These are phyloP conservation scores for Mycena alexandri DNA, from an alignment of 768 basidiomycete genomes.

Conservation along the genomic window DNA sequence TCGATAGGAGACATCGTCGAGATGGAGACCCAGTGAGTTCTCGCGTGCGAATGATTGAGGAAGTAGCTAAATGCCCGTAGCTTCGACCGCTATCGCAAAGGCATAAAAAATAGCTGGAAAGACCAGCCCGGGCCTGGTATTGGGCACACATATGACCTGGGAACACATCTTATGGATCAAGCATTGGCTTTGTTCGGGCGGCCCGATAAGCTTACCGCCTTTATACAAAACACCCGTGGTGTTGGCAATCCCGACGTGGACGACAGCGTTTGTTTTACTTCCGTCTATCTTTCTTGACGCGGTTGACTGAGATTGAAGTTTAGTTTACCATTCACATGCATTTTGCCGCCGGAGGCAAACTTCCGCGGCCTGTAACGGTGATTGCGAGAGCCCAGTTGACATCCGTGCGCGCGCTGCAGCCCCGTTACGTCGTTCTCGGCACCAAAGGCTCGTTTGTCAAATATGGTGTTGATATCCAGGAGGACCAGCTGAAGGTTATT, in stretches of 20 bases:
- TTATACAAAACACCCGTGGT: conserved; percentile 78
- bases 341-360: conserved; percentile 55
- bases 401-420: conserved; percentile 73
- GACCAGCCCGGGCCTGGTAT: conserved; percentile 72
- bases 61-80: conserved; percentile 48
- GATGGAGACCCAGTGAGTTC: conserved; percentile 79
- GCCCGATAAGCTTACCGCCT: conserved; percentile 75
- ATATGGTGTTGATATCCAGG: conserved; percentile 83
- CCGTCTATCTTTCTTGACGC: not conserved
- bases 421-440: conserved; percentile 81
- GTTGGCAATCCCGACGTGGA: conserved; percentile 74
- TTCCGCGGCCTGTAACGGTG: conserved; percentile 70
- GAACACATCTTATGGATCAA: conserved; percentile 25
- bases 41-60: not conserved
- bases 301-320: not conserved
- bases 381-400: conserved; percentile 78
- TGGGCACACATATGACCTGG: conserved; percentile 80
- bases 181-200: conserved; percentile 77
- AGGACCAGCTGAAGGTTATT: conserved; percentile 77
- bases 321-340: conserved; percentile 69
- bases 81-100: conserved; percentile 80
- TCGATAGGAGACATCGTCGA: conserved; percentile 75
- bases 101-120: conserved; percentile 83
- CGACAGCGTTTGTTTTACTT: conserved; percentile 63
- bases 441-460: conserved; percentile 81